Conservation (phyloP, 176 grass and related monocot species). For the Aegilops sharonensis region DNA sequence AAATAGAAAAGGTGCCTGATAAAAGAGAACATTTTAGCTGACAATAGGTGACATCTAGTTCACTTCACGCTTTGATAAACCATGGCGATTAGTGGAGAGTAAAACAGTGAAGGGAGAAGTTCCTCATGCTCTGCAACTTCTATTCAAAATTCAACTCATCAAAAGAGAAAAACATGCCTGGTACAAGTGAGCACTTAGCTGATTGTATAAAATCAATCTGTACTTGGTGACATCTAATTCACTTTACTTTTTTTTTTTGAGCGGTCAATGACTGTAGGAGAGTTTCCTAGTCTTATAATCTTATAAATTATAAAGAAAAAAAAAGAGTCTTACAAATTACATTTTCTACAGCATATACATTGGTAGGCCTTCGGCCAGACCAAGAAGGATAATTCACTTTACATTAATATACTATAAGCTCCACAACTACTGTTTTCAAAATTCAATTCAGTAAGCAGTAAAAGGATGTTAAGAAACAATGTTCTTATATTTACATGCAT, state of each 20-base stretch:
- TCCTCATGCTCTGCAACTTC: too few species aligned
- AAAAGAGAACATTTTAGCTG: neutral
- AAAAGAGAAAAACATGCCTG: neutral
- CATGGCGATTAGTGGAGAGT: neutral
- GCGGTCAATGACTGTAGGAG: too few species aligned
- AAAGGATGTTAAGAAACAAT: conserved; percentile 1
- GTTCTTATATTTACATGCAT: conserved; percentile 10
- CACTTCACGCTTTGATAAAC: neutral
- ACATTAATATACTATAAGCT: too few species aligned
- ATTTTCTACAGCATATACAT: too few species aligned
- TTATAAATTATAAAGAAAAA: too few species aligned
- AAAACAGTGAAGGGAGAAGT: neutral
- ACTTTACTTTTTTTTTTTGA: neutral
- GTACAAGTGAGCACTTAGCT: neutral
- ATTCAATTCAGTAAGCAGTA: neutral
- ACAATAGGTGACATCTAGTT: neutral
- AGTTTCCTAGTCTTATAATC: too few species aligned
- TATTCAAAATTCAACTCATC: too few species aligned
- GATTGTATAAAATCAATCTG: neutral
- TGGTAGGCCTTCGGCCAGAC: too few species aligned
- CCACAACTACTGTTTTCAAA: neutral
- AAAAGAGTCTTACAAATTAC: too few species aligned
- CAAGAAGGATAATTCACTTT: too few species aligned
- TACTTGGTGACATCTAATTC: neutral
- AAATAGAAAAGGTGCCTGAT: neutral